Conservation (phyloP, 371 early-diverging fungal species). For the Rhizopus stolonifer region DNA sequence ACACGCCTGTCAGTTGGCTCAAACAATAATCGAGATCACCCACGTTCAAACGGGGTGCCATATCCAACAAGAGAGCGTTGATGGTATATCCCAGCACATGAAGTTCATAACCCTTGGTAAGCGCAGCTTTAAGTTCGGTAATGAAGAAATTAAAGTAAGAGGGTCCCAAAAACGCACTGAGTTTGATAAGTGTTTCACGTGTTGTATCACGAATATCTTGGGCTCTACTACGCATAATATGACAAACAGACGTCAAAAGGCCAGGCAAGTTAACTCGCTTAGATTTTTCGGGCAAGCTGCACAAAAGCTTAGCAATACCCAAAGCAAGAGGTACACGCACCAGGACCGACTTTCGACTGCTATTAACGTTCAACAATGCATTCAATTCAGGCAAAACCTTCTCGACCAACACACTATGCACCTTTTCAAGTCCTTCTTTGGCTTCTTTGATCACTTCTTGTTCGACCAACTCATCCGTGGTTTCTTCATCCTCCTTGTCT, state of each 20-base stretch:
- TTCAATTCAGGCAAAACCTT: conserved; percentile 82
- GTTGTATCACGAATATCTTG: conserved; percentile 85
- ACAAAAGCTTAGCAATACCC: conserved; percentile 81
- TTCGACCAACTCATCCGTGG: conserved; percentile 4
- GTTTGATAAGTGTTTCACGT: conserved; percentile 84
- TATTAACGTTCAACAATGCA: conserved; percentile 60
- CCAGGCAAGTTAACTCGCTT: conserved; percentile 81
- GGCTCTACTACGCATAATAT: conserved; percentile 78
- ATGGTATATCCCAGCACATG: conserved; percentile 93
- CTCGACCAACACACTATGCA: conserved; percentile 69
- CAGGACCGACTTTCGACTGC: conserved; percentile 72
- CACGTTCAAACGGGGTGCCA: conserved; percentile 58
- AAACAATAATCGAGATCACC: conserved; percentile 85
- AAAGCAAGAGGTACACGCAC: conserved; percentile 88
- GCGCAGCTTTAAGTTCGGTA: conserved; percentile 75
- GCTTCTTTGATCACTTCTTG: conserved; percentile 31
- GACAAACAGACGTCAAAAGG: conserved; percentile 81
- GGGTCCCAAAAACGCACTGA: conserved; percentile 82
- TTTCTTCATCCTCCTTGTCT: conserved; percentile 31
- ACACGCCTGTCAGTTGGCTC: conserved; percentile 64
- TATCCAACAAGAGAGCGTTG: conserved; percentile 71
- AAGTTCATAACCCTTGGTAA: conserved; percentile 85
- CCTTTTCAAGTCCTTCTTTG: conserved; percentile 51
- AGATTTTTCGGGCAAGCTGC: conserved; percentile 72
- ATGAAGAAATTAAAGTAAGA: conserved; percentile 84